Percentiles rank a stretch among this genome's conserved stretches.
Evolutionary conservation across 148 eudicot species (phyloP).

Genomic region (Vaccinium corymbosum): DNA sequence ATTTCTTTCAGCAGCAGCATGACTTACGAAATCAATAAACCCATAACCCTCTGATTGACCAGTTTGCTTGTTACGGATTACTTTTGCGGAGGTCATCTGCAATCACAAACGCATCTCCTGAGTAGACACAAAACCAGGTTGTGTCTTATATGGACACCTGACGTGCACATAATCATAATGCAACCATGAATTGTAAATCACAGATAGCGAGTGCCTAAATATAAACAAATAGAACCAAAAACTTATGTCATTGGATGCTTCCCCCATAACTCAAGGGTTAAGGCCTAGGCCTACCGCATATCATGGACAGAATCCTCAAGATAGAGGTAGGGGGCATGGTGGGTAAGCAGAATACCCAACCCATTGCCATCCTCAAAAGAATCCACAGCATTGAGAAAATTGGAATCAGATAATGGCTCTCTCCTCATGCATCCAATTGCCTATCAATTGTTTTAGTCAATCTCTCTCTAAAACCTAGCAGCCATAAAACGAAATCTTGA

Average conservation of each 20-base stretch:
- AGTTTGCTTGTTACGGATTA: constrained; percentile 81
- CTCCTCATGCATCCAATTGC: not conserved
- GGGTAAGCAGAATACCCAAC: not conserved
- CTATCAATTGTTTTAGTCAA: not conserved
- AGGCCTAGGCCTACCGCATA: not conserved
- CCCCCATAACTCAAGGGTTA: not conserved
- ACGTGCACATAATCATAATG: no score
- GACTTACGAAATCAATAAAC: constrained; percentile 67
- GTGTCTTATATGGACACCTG: no score
- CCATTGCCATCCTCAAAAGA: not conserved
- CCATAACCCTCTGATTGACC: constrained; percentile 87
- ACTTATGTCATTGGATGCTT: not conserved
- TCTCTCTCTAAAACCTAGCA: not conserved
- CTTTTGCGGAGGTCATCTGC: constrained; percentile 65
- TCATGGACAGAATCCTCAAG: not conserved
- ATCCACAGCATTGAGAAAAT: not conserved
- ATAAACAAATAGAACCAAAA: not conserved
- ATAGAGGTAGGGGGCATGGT: not conserved
- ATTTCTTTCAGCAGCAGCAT: constrained; percentile 73
- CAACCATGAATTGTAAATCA: no score
- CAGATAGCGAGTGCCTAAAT: no score
- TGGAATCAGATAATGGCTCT: not conserved
- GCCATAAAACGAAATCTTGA: not conserved
- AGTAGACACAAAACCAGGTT: not conserved
- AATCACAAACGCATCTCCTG: constrained; percentile 6